Evolutionary conservation across 495 filamentous ascomycete species (phyloP), one percentile per base, ranked within the genome.

Genomic region (Penicillium cinerascens): DNA sequence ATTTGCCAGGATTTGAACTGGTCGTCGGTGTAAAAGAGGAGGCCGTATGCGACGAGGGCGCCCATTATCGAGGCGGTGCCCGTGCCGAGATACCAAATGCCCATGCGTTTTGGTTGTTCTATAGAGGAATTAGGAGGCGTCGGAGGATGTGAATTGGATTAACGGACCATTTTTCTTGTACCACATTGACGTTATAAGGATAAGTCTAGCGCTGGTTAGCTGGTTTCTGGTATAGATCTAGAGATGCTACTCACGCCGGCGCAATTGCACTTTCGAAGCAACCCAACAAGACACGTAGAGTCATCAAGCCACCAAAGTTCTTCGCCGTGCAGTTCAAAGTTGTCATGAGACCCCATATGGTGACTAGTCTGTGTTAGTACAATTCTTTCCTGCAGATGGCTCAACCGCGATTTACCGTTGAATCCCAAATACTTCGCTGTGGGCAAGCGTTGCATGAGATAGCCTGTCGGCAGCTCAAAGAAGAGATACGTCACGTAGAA

Each of bases 191-290:
- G 65, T 68, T 26, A 66, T 68, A 3, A 68, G 38, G 26, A 68
- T 68, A 13, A 68, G 39, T 22, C 63, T 66, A 16, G 64, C 18
- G n/a, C 11, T 39, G 18, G 37, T 39, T 39, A 39, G n/a, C 11
- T 13, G 10, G n/a, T 2, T 39, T 3, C 6, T 18, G 22, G 37
- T 10, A 17, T 18, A 6, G 16, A 0, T 16, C 2, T 10, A 4
- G n/a, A 6, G 16, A 41, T 51, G 60, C 45, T 46, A 76, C 78
- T 56, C 82, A 68, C 29, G 73, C 79, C 11, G 84, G 84, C 2
- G 75, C 78, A 53, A 86, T 81, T 20, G 80, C 75, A 41, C 81
- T 81, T 69, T 86, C 86, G 49, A 87, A 87, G 37, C 86, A 70
- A 33, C 86, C 85, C 2, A 87, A 65, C 48, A 88, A 78, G 56